A percentile compares a stretch with the other conserved stretches of the same genome.
phyloP scores from a whole-genome alignment of 2,329 filamentous ascomycete species.

The Triangularia setosa region DNA sequence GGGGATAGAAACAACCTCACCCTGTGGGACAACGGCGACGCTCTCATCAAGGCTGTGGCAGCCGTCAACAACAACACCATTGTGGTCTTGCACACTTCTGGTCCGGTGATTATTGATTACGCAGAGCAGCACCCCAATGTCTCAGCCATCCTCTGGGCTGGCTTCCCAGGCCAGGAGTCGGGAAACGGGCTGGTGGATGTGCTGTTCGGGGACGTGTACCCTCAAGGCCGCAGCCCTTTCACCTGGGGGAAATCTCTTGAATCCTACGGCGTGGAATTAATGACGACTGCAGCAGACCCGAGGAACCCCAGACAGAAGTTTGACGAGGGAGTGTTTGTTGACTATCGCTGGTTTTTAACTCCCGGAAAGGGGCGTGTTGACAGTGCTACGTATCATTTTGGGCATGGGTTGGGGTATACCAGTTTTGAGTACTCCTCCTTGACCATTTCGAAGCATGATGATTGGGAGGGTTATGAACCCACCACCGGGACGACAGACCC shows the following conservation, averaged over 20 bases:
- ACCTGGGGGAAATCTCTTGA: slow-evolving; percentile 67
- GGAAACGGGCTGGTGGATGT: slow-evolving; percentile 45
- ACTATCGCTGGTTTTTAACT: slow-evolving; percentile 61
- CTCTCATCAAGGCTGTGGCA: slow-evolving; percentile 68
- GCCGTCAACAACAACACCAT: slow-evolving; percentile 51
- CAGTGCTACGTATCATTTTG: slow-evolving; percentile 71
- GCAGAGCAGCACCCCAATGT: slow-evolving; percentile 57
- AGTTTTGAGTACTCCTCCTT: slow-evolving; percentile 50
- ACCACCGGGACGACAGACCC: slow-evolving; percentile 41
- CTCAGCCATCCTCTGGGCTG: slow-evolving; percentile 51
- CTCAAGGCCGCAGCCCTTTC: slow-evolving; percentile 74
- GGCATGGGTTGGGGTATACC: slow-evolving; percentile 74
- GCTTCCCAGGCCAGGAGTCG: slow-evolving; percentile 52
- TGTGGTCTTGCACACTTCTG: slow-evolving; percentile 52
- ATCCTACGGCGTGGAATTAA: slow-evolving; percentile 70
- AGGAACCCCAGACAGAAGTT: slow-evolving; percentile 65
- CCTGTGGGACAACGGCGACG: slow-evolving; percentile 71
- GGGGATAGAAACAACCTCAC: slow-evolving; percentile 75
- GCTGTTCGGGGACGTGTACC: slow-evolving; percentile 45
- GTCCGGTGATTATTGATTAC: slow-evolving; percentile 59
- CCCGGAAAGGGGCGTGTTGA: slow-evolving; percentile 41
- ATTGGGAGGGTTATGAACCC: slow-evolving; percentile 36
- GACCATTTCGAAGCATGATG: slow-evolving; percentile 27
- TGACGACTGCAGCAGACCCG: slow-evolving; percentile 42
- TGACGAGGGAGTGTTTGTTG: slow-evolving; percentile 72